Evolutionary conservation across 2,329 filamentous ascomycete genomes (phyloP), one percentile per base, ranked within the genome.

Genomic region (Arthrinium puccinioides): DNA sequence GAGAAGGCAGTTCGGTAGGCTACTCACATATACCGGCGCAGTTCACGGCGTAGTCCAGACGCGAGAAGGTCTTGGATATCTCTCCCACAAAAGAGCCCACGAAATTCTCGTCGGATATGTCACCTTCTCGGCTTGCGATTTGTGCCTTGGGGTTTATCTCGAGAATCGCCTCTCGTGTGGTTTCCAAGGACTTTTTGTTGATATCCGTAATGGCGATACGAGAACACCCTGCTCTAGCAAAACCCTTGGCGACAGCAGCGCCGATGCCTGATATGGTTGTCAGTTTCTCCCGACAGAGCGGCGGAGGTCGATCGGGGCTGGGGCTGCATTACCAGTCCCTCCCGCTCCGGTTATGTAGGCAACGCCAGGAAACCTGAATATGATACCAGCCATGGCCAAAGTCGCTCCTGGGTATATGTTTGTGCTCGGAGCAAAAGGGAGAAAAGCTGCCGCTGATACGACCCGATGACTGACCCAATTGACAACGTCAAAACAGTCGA

Each of bases 1-100:
- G n/a, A n/a, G n/a, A n/a, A n/a, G n/a, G n/a, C n/a, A n/a, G n/a
- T n/a, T n/a, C n/a, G n/a, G n/a, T n/a, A n/a, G n/a, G n/a, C n/a
- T n/a, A n/a, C n/a, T n/a, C n/a, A n/a, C n/a, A n/a, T 4, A 77
- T 62, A 0, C 74, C 74, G 0, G 74, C 74, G 36, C 72, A 76
- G 39, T 72, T 72, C 6, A 77, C 68, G 0, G 65, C 66, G 48
- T 78, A 79, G 47, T 79, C 74, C 4, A 79, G 50, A 7, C 73
- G 65, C 0, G 54, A 53, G 40, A 73, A 72, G 2, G 40, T 44
- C 1, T 45, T 44, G 5, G 52, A 50, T 0, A 59, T 50, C 2
- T 59, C 53, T 24, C 44, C 50, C 16, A 55, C 54, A 14, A 72
- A 61, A 0, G 49, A 48, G 4, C 59, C 52, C 18, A 67, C 61